A percentile compares a stretch with the other conserved stretches of the same genome.
These are phyloP conservation scores for Nothophaeocryptopus gaeumannii DNA, from an alignment of 2,329 filamentous ascomycete genomes.

Conservation along the genomic window DNA sequence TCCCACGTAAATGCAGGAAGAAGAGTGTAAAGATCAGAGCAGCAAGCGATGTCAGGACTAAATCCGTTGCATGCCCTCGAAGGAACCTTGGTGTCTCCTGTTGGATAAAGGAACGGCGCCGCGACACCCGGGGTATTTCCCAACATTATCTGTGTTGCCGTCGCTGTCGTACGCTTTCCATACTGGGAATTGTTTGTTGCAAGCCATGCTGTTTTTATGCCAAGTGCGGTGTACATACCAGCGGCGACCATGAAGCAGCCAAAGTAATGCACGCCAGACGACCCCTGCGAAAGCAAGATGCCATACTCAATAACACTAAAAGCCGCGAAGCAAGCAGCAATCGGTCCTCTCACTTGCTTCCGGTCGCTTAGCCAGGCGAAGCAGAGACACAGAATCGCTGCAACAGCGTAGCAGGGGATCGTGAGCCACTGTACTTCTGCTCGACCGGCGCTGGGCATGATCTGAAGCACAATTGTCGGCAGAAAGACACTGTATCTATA, in stretches of 20 bases:
- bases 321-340: slow-evolving; percentile 59
- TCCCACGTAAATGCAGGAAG: slow-evolving; percentile 36
- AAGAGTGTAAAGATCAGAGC: slow-evolving; percentile 40
- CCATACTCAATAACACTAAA: slow-evolving; percentile 38
- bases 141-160: slow-evolving; percentile 66
- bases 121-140: slow-evolving; percentile 55
- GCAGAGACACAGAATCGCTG: slow-evolving; percentile 66
- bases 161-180: slow-evolving; percentile 71
- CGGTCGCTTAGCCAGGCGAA: slow-evolving; percentile 67
- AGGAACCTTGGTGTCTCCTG: slow-evolving; percentile 47
- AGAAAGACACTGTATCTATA: slow-evolving; percentile 77
- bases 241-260: slow-evolving; percentile 73
- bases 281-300: slow-evolving; percentile 60
- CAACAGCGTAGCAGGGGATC: slow-evolving; percentile 73
- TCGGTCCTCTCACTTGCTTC: slow-evolving; percentile 63
- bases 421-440: slow-evolving; percentile 72
- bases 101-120: slow-evolving; percentile 52
- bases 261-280: slow-evolving; percentile 67
- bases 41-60: slow-evolving; percentile 49
- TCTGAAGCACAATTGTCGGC: slow-evolving; percentile 71
- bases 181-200: slow-evolving; percentile 66
- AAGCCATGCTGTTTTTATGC: slow-evolving; percentile 55
- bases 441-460: slow-evolving; percentile 59
- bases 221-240: slow-evolving; percentile 64
- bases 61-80: slow-evolving; percentile 45